Evolutionary conservation across 805 yeast species (phyloP).

Genomic region (Saccharomycopsis sp.): DNA sequence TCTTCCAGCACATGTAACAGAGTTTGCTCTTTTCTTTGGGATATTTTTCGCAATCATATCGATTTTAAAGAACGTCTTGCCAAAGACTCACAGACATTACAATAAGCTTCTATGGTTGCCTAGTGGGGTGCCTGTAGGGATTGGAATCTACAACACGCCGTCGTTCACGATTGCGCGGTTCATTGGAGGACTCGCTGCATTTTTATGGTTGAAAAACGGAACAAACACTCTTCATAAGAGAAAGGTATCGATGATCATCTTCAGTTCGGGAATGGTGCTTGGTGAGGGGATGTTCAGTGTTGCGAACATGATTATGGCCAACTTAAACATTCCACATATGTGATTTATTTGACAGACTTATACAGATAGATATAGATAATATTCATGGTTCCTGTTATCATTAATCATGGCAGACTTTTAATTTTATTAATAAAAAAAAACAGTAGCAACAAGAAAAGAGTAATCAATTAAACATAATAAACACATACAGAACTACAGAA

Average conservation of each 20-base stretch:
- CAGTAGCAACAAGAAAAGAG: background rate
- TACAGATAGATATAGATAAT: background rate
- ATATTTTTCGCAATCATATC: constrained; percentile 63
- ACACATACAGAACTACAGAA: background rate
- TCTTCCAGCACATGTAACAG: constrained; percentile 70
- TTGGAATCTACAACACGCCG: constrained; percentile 92
- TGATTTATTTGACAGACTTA: constrained; percentile 21
- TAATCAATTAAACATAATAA: background rate
- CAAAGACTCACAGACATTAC: constrained; percentile 33
- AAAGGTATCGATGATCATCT: constrained; percentile 72
- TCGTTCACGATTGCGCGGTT: constrained; percentile 91
- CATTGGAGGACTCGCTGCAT: constrained; percentile 72
- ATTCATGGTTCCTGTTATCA: background rate
- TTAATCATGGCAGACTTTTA: background rate
- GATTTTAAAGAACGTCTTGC: constrained; percentile 51
- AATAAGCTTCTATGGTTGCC: constrained; percentile 59
- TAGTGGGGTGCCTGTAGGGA: constrained; percentile 94
- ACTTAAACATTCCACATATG: constrained; percentile 58
- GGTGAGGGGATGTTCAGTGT: constrained; percentile 93
- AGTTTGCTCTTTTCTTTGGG: constrained; percentile 57
- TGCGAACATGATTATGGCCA: constrained; percentile 69
- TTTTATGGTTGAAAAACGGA: constrained; percentile 45
- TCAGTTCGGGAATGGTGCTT: constrained; percentile 84
- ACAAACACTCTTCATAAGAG: constrained; percentile 34
- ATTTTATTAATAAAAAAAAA: no score